Conservation (phyloP, 306 rosid genomes). For the Canavalia gladiata region DNA sequence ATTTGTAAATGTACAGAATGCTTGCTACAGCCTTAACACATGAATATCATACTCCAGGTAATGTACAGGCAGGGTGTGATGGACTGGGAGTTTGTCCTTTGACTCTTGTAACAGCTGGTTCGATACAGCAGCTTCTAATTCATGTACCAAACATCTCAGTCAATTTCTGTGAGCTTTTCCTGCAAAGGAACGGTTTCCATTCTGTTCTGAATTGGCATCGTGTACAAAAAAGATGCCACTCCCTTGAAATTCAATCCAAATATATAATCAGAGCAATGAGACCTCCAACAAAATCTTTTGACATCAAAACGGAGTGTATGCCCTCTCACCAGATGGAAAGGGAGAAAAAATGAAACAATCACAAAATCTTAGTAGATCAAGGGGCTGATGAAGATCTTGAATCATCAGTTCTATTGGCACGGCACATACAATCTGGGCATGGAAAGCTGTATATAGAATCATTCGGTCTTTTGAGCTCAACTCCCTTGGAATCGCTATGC, state of each 20-base stretch:
- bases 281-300: constrained; percentile 62
- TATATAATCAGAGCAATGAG: constrained; percentile 60
- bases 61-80: constrained; percentile 57
- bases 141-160: constrained; percentile 42
- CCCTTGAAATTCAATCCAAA: constrained; percentile 60
- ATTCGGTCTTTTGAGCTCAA: constrained; percentile 85
- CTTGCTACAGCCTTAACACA: constrained; percentile 48
- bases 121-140: constrained; percentile 42
- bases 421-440: constrained; percentile 99
- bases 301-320: constrained; percentile 60
- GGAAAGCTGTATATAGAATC: constrained; percentile 95
- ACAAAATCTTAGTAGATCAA: constrained; percentile 59
- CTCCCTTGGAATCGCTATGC: constrained; percentile 94
- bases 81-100: constrained; percentile 42
- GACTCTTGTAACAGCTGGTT: constrained; percentile 45
- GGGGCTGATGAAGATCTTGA: constrained; percentile 60
- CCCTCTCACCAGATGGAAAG: constrained; percentile 58
- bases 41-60: constrained; percentile 45
- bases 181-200: constrained; percentile 49
- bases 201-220: constrained; percentile 56
- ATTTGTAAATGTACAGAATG: constrained; percentile 53
- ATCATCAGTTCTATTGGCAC: constrained; percentile 69
- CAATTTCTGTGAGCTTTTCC: constrained; percentile 49
- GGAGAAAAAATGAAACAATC: constrained; percentile 75
- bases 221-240: constrained; percentile 56